Conservation (phyloP, 768 basidiomycete species). For the Leccinum disarticulatum region DNA sequence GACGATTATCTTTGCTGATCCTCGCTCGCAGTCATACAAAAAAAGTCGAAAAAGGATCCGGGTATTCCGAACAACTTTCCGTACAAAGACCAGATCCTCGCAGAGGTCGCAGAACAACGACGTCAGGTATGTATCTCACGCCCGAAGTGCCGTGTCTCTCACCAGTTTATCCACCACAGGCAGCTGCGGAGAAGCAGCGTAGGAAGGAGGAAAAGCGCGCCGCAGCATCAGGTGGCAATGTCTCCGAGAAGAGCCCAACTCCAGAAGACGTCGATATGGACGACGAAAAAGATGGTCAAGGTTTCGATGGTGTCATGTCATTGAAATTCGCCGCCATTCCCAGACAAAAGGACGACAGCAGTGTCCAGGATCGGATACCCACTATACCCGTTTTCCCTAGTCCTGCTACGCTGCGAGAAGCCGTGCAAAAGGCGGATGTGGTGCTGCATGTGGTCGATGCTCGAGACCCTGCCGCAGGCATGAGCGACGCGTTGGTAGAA, state of each 20-base stretch:
- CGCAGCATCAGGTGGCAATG: conserved; percentile 26
- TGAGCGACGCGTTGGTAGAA: conserved; percentile 61
- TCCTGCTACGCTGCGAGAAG: conserved; percentile 35
- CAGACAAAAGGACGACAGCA: neutral
- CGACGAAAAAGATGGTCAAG: conserved; percentile 29
- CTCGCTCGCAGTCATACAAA: conserved; percentile 34
- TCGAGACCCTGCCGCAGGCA: conserved; percentile 73
- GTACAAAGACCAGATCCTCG: conserved; percentile 91
- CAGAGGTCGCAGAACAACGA: conserved; percentile 83
- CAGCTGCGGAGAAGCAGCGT: conserved; percentile 72
- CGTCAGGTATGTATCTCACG: conserved; percentile 47
- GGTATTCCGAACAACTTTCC: conserved; percentile 93
- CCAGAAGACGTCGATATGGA: conserved; percentile 31
- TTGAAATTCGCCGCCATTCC: conserved; percentile 10
- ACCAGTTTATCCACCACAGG: conserved; percentile 40
- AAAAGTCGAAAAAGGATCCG: conserved; percentile 68
- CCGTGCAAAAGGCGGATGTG: conserved; percentile 76
- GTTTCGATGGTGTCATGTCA: conserved; percentile 41
- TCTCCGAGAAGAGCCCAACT: conserved; percentile 24
- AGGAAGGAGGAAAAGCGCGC: conserved; percentile 66
- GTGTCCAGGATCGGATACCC: conserved; percentile 9
- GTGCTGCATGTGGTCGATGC: conserved; percentile 81
- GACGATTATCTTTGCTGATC: conserved; percentile 2
- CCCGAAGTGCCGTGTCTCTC: neutral
- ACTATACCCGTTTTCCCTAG: conserved; percentile 27